Percentiles rank a stretch among this genome's conserved stretches.
These are phyloP conservation scores for Colletotrichum filicis DNA, from an alignment of 2,329 filamentous ascomycete genomes.

Conservation along the genomic window DNA sequence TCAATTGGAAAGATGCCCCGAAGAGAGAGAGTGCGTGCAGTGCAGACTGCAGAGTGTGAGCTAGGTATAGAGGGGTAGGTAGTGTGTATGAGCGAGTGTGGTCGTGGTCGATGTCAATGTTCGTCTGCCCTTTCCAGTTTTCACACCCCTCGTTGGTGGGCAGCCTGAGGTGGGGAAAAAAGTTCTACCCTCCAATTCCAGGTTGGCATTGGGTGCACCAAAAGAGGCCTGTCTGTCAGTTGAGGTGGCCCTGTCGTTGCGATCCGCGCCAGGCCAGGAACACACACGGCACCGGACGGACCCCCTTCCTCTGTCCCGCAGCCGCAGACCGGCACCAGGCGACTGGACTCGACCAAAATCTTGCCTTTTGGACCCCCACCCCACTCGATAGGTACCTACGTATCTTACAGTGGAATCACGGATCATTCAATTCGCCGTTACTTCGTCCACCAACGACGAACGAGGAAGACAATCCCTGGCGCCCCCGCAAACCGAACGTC, in stretches of 20 bases:
- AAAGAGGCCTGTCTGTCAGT: neutral
- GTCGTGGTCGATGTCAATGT: constrained; percentile 1
- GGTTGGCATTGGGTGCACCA: neutral
- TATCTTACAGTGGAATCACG: neutral
- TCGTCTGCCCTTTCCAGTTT: neutral
- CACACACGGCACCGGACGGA: constrained; percentile 6
- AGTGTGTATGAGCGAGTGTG: neutral
- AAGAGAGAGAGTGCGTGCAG: neutral
- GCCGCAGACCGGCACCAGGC: neutral
- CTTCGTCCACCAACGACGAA: neutral
- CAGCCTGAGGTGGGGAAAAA: neutral
- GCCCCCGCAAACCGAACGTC: neutral
- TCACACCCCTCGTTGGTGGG: neutral
- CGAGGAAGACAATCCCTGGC: neutral
- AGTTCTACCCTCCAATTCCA: neutral
- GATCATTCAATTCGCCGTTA: constrained; percentile 32
- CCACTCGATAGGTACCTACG: no score
- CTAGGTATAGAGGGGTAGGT: neutral
- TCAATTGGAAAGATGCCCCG: neutral
- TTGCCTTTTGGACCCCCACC: no score
- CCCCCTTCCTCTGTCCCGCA: neutral
- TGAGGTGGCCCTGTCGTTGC: constrained; percentile 10
- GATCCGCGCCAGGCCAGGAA: constrained; percentile 19
- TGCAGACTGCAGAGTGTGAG: neutral
- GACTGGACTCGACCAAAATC: neutral